Evolutionary conservation across 129 eudicot genomes (phyloP), one percentile per base, ranked within the genome.

Genomic region (Apium graveolens): DNA sequence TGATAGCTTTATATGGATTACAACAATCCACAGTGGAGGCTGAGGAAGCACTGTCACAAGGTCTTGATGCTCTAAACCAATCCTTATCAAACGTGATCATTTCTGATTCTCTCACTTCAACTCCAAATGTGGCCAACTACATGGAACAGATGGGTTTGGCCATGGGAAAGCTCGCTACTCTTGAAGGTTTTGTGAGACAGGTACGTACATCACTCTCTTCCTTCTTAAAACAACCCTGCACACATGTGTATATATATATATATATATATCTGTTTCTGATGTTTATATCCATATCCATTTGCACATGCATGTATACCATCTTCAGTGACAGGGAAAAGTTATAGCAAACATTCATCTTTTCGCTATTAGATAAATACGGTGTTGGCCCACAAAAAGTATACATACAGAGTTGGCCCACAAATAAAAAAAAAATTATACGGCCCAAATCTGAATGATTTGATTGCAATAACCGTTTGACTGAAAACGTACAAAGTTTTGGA

Each of bases 141-240:
- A 93, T 90, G 94, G 89, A 88, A 55, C 98, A 93, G 78, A 89
- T 93, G 97, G 90, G 92, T 75, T 60, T 87, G 37, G 98, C 98
- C 83, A 91, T 89, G 85, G 89, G 73, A 87, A 91, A 91, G 74
- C 94, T 93, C 79, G 85, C 97, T 39, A 85, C 91, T 63, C 80
- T 93, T 38, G 97, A 93, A 85, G 88, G 83, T 73, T 91, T 93
- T 20, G 91, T 91, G 18, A 73, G 92, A 84, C 97, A 93, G 97
- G 98, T 93, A 85, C 71, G 32, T 44, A 26, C 55, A 60, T 60
- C 32, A 9, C 16, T 60, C n/a, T 72, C 45, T 38, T n/a, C n/a
- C n/a, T n/a, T 70, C 3, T 27, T 70, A 38, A 70, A 17, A 70
- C 48, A 13, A 29, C 5, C 11, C 27, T 60, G 68, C 75, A 38